phyloP scores from a whole-genome alignment of 148 eudicot genomes.

The Rhododendron molle region DNA sequence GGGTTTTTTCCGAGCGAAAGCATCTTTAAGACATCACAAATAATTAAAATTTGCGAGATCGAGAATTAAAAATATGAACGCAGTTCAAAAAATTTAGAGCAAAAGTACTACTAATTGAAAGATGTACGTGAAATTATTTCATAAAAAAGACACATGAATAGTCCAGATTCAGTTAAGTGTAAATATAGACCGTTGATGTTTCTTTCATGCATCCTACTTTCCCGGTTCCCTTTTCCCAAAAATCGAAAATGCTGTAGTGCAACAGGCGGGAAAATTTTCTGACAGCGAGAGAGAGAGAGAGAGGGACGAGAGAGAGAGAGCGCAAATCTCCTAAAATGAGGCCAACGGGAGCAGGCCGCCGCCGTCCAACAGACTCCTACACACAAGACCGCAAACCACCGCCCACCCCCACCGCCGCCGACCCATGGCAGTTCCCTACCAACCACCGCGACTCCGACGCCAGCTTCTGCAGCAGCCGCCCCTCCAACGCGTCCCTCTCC shows the following conservation, averaged over 20 bases:
- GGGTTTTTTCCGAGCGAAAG: too few relatives aligned
- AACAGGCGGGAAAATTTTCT: slow-evolving; percentile 13
- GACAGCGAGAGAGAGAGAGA: background rate
- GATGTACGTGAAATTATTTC: too few relatives aligned
- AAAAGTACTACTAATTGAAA: too few relatives aligned
- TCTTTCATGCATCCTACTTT: too few relatives aligned
- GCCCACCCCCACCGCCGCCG: slow-evolving; percentile 25
- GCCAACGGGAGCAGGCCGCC: slow-evolving; percentile 30
- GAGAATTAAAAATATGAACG: too few relatives aligned
- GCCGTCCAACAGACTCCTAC: slow-evolving; percentile 27
- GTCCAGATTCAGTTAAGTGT: too few relatives aligned
- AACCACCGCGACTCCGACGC: slow-evolving; percentile 62
- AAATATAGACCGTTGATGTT: too few relatives aligned
- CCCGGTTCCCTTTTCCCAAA: background rate
- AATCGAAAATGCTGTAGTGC: background rate
- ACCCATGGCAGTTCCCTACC: slow-evolving; percentile 29
- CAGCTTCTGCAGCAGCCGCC: slow-evolving; percentile 69
- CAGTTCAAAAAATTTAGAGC: too few relatives aligned
- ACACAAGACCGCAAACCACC: slow-evolving; percentile 29
- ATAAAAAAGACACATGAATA: too few relatives aligned
- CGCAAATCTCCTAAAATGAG: slow-evolving; percentile 17
- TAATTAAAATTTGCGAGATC: too few relatives aligned
- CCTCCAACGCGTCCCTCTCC: slow-evolving; percentile 54
- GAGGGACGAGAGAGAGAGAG: background rate
- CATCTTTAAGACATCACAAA: too few relatives aligned